A percentile compares a stretch with the other conserved stretches of the same genome.
These are phyloP conservation scores for Penicillium sp. DNA, from an alignment of 2,329 filamentous ascomycete species.

Conservation along the genomic window DNA sequence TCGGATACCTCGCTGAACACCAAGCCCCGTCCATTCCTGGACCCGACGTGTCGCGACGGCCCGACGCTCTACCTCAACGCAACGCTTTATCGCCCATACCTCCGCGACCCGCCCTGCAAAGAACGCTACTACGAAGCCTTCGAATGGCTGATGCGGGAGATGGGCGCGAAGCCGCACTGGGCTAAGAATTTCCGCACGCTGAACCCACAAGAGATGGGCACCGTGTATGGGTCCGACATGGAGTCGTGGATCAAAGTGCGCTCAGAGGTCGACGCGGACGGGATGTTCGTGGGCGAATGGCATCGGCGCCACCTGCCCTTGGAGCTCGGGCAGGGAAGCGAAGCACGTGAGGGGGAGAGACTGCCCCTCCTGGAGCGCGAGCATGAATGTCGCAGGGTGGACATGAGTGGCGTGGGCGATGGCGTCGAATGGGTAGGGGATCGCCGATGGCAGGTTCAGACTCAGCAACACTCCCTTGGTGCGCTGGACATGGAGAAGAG, in stretches of 20 bases:
- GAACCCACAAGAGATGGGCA: slow-evolving; percentile 51
- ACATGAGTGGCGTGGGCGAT: slow-evolving; percentile 29
- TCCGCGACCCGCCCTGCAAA: slow-evolving; percentile 65
- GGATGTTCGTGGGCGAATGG: slow-evolving; percentile 87
- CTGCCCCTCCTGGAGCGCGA: slow-evolving; percentile 41
- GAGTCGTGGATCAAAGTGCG: slow-evolving; percentile 60
- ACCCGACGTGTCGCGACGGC: slow-evolving; percentile 58
- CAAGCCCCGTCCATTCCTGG: slow-evolving; percentile 56
- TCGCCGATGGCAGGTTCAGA: slow-evolving; percentile 22
- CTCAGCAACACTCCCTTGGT: not conserved
- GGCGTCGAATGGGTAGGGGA: slow-evolving; percentile 38
- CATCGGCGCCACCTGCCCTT: slow-evolving; percentile 61
- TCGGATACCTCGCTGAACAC: slow-evolving; percentile 54
- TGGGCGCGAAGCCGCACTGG: slow-evolving; percentile 79
- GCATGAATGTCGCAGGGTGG: slow-evolving; percentile 23
- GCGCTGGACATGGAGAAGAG: slow-evolving; percentile 3
- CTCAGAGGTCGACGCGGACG: slow-evolving; percentile 64
- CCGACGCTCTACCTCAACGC: slow-evolving; percentile 84
- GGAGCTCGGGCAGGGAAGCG: slow-evolving; percentile 1
- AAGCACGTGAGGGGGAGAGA: slow-evolving; percentile 12
- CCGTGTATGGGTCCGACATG: slow-evolving; percentile 62
- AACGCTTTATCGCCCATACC: slow-evolving; percentile 76
- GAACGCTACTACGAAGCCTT: slow-evolving; percentile 79
- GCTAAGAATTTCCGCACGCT: slow-evolving; percentile 74
- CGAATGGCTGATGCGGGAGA: slow-evolving; percentile 79